These are phyloP conservation scores for Zopfia rhizophila DNA, from an alignment of 2,329 filamentous ascomycete species.

Conservation along the genomic window DNA sequence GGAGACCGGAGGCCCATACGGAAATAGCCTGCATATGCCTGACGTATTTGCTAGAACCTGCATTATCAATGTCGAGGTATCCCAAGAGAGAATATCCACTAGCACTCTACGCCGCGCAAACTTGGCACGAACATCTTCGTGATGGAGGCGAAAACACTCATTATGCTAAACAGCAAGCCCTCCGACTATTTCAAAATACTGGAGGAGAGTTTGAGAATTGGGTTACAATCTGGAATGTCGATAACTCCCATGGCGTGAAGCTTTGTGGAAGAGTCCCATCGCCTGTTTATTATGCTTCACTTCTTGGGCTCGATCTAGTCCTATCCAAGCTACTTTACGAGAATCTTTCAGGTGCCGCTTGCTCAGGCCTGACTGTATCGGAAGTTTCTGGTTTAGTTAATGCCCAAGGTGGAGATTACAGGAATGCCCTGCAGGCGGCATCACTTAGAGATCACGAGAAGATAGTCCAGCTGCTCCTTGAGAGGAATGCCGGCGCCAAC, in stretches of 20 bases:
- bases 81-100: too few species aligned
- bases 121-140: too few species aligned
- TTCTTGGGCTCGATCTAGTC: slow-evolving; percentile 17
- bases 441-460: too few species aligned
- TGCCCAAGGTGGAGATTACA: not conserved
- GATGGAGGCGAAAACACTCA: not conserved
- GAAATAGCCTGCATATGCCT: too few species aligned
- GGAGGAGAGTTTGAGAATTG: not conserved
- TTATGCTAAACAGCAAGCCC: not conserved
- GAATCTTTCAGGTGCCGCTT: not conserved
- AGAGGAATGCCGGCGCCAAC: too few species aligned
- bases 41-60: too few species aligned
- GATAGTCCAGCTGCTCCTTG: too few species aligned
- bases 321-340: slow-evolving; percentile 11
- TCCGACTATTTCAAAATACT: not conserved
- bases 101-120: not conserved
- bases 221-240: too few species aligned
- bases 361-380: too few species aligned
- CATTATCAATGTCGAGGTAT: too few species aligned
- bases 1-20: too few species aligned
- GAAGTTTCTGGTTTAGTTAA: not conserved
- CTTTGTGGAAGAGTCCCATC: slow-evolving; percentile 4
- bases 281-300: slow-evolving; percentile 16
- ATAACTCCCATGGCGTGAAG: too few species aligned
- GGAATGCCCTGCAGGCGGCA: slow-evolving; percentile 4